Conservation (phyloP, 202 grass and related monocot species). For the Cymbopogon flexuosus region DNA sequence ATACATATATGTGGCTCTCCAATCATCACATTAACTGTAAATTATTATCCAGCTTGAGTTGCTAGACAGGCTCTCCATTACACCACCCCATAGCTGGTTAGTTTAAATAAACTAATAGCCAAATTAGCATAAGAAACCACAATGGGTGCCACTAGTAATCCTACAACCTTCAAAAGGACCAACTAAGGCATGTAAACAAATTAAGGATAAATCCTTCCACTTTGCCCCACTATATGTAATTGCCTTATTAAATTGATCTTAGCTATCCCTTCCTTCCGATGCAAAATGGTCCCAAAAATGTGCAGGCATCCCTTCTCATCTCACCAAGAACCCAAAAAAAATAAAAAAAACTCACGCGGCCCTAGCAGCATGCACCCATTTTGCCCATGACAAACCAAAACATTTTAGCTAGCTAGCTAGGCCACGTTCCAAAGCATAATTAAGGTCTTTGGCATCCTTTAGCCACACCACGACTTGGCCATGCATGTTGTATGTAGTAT, state of each 20-base stretch:
- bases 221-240: background rate
- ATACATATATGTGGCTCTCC: background rate
- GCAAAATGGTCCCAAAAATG: background rate
- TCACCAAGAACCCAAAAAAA: conserved; percentile 18
- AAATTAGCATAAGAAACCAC: background rate
- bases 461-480: conserved; percentile 15
- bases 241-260: background rate
- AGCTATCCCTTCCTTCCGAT: background rate
- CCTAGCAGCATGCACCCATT: conserved; percentile 1
- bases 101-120: background rate
- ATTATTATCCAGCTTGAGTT: conserved; percentile 23
- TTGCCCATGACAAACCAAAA: conserved; percentile 12
- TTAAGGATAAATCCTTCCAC: background rate
- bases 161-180: conserved; percentile 19
- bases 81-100: background rate
- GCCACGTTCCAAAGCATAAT: conserved; percentile 27
- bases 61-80: background rate
- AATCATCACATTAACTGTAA: conserved; percentile 35
- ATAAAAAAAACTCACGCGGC: background rate
- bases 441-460: conserved; percentile 37
- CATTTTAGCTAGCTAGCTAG: background rate
- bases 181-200: conserved; percentile 28
- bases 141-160: background rate
- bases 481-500: conserved; percentile 6
- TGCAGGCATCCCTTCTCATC: background rate